Evolutionary conservation across 805 yeast genomes (phyloP).

Genomic region (Yarrowia sp.): DNA sequence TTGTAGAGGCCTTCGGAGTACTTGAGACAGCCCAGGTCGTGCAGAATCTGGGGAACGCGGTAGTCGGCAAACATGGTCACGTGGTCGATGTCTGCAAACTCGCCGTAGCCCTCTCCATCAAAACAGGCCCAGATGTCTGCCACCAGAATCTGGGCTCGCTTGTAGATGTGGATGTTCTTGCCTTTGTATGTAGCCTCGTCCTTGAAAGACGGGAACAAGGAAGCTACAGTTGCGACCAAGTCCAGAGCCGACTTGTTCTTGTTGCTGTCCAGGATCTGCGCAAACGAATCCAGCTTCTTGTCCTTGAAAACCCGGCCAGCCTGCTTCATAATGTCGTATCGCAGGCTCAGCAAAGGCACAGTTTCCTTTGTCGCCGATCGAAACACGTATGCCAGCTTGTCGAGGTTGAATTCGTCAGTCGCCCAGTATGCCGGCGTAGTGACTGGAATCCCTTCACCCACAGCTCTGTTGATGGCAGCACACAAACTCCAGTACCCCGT

Average conservation of each 20-base stretch:
- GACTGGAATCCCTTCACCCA: conserved; percentile 42
- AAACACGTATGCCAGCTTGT: conserved; percentile 37
- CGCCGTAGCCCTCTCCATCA: conserved; percentile 40
- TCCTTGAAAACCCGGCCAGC: conserved; percentile 36
- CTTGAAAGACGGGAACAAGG: conserved; percentile 39
- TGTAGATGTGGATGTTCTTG: conserved; percentile 38
- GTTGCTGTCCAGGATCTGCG: conserved; percentile 31
- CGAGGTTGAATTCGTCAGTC: conserved; percentile 33
- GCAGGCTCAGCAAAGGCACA: conserved; percentile 41
- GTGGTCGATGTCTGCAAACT: conserved; percentile 42
- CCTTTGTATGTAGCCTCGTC: conserved; percentile 39
- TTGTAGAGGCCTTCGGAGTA: conserved; percentile 37
- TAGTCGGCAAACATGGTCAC: conserved; percentile 50
- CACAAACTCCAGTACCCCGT: conserved; percentile 49
- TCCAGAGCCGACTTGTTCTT: conserved; percentile 37
- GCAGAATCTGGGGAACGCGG: conserved; percentile 47
- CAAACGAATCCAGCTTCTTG: conserved; percentile 30
- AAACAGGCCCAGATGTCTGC: conserved; percentile 49
- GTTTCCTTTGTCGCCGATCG: conserved; percentile 37
- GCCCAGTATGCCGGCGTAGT: conserved; percentile 43
- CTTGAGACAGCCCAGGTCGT: conserved; percentile 40
- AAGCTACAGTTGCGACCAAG: conserved; percentile 37
- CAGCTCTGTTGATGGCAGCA: conserved; percentile 46
- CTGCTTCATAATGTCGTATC: conserved; percentile 40
- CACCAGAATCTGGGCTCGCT: conserved; percentile 46